phyloP scores from a whole-genome alignment of 106 monocot genomes.

The Allium fistulosum region DNA sequence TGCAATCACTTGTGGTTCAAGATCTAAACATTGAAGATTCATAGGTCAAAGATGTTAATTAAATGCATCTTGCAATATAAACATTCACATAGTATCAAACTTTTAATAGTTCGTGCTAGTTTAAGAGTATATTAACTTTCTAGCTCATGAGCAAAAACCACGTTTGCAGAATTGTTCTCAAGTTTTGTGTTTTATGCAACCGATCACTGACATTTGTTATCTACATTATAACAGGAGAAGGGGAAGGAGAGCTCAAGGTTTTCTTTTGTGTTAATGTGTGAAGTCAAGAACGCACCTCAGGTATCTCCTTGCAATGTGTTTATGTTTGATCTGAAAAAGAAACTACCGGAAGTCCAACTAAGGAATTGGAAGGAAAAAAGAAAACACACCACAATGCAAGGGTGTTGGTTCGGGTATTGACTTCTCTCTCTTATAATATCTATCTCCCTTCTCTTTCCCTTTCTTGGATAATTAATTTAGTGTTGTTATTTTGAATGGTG shows the following conservation, averaged over 20 bases:
- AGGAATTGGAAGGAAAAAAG: too few relatives aligned
- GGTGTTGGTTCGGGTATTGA: constrained; percentile 16
- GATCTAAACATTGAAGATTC: neutral
- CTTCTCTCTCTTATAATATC: too few relatives aligned
- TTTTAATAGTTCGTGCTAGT: neutral
- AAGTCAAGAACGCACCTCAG: constrained; percentile 98
- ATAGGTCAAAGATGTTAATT: neutral
- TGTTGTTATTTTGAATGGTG: too few relatives aligned
- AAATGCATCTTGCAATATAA: neutral
- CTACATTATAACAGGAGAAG: constrained; percentile 9
- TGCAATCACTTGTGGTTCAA: too few relatives aligned
- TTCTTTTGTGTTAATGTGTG: neutral
- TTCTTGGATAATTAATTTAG: too few relatives aligned
- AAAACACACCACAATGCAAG: constrained; percentile 10
- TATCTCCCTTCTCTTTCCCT: too few relatives aligned
- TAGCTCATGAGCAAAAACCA: too few relatives aligned
- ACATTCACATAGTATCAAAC: neutral
- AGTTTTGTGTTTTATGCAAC: neutral
- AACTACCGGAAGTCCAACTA: neutral
- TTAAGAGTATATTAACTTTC: too few relatives aligned
- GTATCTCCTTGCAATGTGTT: constrained; percentile 45
- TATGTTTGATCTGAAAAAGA: neutral
- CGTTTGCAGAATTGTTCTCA: neutral
- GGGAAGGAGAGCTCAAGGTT: constrained; percentile 9
- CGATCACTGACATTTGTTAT: neutral